These are phyloP conservation scores for Xerocomus nothofagi DNA, from an alignment of 1,284 basidiomycete genomes.

Conservation along the genomic window DNA sequence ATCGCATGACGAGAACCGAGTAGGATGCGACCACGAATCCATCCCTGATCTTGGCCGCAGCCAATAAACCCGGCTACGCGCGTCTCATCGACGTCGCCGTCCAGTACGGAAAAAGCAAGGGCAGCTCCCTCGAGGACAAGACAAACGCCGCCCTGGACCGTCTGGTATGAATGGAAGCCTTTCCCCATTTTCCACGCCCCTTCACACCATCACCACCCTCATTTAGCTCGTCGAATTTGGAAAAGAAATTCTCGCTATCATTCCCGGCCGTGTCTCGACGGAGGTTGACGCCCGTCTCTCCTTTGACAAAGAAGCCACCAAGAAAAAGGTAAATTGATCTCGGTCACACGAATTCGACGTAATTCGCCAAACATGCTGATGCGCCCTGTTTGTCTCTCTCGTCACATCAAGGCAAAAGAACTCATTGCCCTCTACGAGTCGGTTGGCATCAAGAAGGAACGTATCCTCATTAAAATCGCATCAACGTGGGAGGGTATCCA, in stretches of 20 bases:
- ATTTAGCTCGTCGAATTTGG: slow-evolving; percentile 93
- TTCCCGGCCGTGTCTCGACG: slow-evolving; percentile 98
- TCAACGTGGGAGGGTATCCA: slow-evolving; percentile 99
- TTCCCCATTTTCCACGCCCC: slow-evolving; percentile 3
- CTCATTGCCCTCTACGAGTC: slow-evolving; percentile 94
- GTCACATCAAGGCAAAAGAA: slow-evolving; percentile 74
- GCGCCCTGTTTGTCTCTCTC: slow-evolving; percentile 4
- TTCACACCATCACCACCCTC: slow-evolving; percentile 14
- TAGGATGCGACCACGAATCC: slow-evolving; percentile 96
- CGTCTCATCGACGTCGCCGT: slow-evolving; percentile 85
- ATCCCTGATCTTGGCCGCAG: slow-evolving; percentile 89
- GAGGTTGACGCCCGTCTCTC: slow-evolving; percentile 98
- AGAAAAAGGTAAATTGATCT: slow-evolving; percentile 63
- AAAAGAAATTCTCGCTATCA: slow-evolving; percentile 91
- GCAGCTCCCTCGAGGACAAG: slow-evolving; percentile 71
- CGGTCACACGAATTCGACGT: slow-evolving; percentile 13
- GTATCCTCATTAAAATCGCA: slow-evolving; percentile 98
- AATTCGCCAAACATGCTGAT: slow-evolving; percentile 20
- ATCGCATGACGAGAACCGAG: slow-evolving; percentile 11
- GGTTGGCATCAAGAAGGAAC: slow-evolving; percentile 88
- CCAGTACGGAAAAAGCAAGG: slow-evolving; percentile 80
- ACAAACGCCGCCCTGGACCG: slow-evolving; percentile 82
- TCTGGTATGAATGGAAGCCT: slow-evolving; percentile 58
- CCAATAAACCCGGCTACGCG: slow-evolving; percentile 86
- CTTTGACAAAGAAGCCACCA: slow-evolving; percentile 92